A percentile compares a stretch with the other conserved stretches of the same genome.
Conservation (phyloP, 331 rosid genomes). For the Acacia concinna region DNA sequence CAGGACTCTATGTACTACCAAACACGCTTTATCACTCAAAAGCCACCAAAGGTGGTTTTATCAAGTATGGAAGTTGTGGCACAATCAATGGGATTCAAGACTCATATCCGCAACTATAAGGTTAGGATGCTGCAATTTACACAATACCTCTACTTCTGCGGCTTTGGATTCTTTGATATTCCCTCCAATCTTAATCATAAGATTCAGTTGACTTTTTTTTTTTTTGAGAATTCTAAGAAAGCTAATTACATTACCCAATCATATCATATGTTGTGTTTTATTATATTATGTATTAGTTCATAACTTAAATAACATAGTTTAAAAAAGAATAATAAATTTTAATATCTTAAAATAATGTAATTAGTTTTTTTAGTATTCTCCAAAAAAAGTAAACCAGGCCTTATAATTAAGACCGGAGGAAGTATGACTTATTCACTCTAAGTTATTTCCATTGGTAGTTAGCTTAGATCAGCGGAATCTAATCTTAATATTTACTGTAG, state of each 20-base stretch:
- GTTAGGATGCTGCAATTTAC: conserved; percentile 31
- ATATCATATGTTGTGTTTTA: no score
- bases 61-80: conserved; percentile 96
- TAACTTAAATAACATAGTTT: no score
- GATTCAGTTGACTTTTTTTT: no score
- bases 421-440: background rate
- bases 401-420: no score
- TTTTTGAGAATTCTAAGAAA: no score
- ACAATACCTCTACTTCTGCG: background rate
- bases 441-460: background rate
- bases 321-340: no score
- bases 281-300: no score
- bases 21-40: conserved; percentile 82
- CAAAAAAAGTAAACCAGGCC: no score
- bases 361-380: no score
- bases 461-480: conserved; percentile 1
- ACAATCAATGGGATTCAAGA: conserved; percentile 91
- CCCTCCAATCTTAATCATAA: no score
- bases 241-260: no score
- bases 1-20: conserved; percentile 68
- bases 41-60: conserved; percentile 82
- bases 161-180: conserved; percentile 2
- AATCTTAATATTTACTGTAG: background rate
- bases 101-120: conserved; percentile 88
- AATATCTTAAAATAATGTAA: no score